phyloP scores from a whole-genome alignment of 2,329 filamentous ascomycete genomes.

The Polytolypa hystricis region DNA sequence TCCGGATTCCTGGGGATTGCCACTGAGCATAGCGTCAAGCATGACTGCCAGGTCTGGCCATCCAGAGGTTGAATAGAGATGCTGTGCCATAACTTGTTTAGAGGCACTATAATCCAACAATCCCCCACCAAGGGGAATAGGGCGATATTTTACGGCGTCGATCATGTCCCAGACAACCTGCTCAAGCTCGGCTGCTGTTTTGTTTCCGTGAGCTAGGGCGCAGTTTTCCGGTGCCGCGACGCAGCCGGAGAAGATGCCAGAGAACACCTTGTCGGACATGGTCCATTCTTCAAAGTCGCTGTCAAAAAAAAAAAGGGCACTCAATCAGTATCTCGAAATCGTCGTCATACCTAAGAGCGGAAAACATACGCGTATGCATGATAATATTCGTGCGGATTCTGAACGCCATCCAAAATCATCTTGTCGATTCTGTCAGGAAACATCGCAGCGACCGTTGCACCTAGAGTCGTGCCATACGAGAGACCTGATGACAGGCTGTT shows the following conservation, averaged over 20 bases:
- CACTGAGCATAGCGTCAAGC: constrained; percentile 1
- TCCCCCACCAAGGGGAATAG: constrained; percentile 1
- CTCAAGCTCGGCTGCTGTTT: constrained; percentile 30
- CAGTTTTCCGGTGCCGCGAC: constrained; percentile 25
- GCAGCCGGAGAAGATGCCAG: constrained; percentile 17
- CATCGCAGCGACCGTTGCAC: constrained; percentile 25
- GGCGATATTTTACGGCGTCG: constrained; percentile 5
- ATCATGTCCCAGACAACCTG: constrained; percentile 20
- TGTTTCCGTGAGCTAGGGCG: constrained; percentile 23
- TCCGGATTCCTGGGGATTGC: not conserved
- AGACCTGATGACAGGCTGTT: not conserved
- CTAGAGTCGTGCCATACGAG: constrained; percentile 19
- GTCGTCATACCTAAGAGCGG: not conserved
- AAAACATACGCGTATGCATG: constrained; percentile 8
- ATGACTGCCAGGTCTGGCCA: constrained; percentile 3
- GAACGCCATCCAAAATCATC: constrained; percentile 29
- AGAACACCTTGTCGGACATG: constrained; percentile 19
- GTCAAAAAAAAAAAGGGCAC: not conserved
- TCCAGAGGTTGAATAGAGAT: not conserved
- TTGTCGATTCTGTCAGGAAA: constrained; percentile 31
- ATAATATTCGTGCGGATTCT: constrained; percentile 14
- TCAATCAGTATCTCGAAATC: not conserved
- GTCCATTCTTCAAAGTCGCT: constrained; percentile 18
- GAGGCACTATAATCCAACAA: constrained; percentile 5
- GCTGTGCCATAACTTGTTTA: not conserved